A percentile compares a stretch with the other conserved stretches of the same genome.
phyloP scores from a whole-genome alignment of 345 rosid species.

The Lepidium africanum region DNA sequence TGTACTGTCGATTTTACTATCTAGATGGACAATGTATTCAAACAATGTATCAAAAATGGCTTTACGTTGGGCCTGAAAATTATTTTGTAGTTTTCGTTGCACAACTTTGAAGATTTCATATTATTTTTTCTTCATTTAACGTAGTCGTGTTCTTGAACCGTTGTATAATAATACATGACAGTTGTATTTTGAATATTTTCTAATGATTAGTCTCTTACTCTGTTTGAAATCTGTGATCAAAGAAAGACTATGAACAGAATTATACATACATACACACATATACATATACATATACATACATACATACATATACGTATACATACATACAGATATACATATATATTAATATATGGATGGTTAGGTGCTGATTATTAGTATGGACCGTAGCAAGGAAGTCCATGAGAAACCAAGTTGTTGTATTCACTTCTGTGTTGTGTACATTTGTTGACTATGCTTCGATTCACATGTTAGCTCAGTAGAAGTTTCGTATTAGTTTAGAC shows the following conservation, averaged over 20 bases:
- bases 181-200: not conserved
- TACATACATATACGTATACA: no score
- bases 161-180: not conserved
- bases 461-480: not conserved
- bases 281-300: no score
- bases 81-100: not conserved
- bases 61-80: not conserved
- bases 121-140: not conserved
- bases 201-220: not conserved
- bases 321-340: no score
- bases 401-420: constrained; percentile 21
- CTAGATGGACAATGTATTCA: not conserved
- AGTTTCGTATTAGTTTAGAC: constrained; percentile 18
- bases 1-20: not conserved
- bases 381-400: constrained; percentile 8
- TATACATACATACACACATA: no score
- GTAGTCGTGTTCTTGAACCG: not conserved
- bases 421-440: not conserved
- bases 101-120: not conserved
- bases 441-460: constrained; percentile 16
- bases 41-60: no score
- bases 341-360: not conserved
- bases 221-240: not conserved
- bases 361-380: not conserved
- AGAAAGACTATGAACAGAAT: no score